Percentiles rank a stretch among this genome's conserved stretches.
phyloP scores from a whole-genome alignment of 2,329 filamentous ascomycete species.

The Aspergillus brunneoviolaceus region DNA sequence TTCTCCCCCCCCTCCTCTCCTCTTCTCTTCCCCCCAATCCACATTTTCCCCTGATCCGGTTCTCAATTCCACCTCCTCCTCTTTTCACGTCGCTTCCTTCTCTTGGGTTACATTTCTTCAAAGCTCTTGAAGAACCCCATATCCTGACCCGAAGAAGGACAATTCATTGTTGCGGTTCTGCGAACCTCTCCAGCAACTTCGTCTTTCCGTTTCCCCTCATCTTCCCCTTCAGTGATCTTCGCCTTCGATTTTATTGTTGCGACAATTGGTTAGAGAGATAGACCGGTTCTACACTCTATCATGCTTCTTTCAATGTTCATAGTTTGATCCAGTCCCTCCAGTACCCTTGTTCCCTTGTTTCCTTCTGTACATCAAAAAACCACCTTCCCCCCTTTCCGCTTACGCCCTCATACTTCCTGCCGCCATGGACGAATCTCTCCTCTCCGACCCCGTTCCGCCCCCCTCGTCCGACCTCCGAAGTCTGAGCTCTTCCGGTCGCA shows the following conservation, averaged over 20 bases:
- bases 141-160: not conserved
- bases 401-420: slow-evolving; percentile 1
- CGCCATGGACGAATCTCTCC: slow-evolving; percentile 37
- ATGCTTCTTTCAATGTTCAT: slow-evolving; percentile 1
- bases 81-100: not conserved
- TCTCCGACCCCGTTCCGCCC: slow-evolving; percentile 26
- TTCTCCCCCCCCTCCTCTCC: not conserved
- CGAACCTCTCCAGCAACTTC: slow-evolving; percentile 1
- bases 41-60: not conserved
- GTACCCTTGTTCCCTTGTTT: not conserved
- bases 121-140: not conserved
- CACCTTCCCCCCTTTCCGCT: slow-evolving; percentile 1
- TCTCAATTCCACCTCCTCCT: not conserved
- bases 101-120: not conserved
- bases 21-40: not conserved
- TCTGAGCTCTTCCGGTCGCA: slow-evolving; percentile 37
- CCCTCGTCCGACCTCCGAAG: slow-evolving; percentile 39
- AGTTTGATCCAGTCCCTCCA: not conserved
- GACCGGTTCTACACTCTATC: slow-evolving; percentile 3
- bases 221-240: slow-evolving; percentile 6
- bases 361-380: not conserved
- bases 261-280: slow-evolving; percentile 6
- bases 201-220: not conserved
- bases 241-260: not conserved
- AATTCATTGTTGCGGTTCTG: slow-evolving; percentile 12